phyloP scores from a whole-genome alignment of 1,284 basidiomycete genomes.

The Ustilago bromivora region DNA sequence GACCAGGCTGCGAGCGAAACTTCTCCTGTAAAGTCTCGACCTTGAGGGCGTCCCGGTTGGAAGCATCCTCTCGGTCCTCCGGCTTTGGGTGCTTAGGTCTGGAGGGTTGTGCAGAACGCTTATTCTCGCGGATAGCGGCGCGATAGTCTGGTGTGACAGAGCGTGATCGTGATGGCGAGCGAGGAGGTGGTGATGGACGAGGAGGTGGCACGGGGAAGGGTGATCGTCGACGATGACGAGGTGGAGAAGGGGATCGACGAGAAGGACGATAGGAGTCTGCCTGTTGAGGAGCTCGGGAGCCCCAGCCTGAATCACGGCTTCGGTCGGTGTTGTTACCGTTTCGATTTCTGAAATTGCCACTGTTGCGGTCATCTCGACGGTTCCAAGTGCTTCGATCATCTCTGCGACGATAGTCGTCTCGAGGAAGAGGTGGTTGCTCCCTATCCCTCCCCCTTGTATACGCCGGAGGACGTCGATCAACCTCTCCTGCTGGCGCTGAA shows the following conservation, averaged over 20 bases:
- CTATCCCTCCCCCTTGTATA: slow-evolving; percentile 7
- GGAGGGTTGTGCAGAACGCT: slow-evolving; percentile 10
- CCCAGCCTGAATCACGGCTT: slow-evolving; percentile 69
- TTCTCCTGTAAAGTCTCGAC: neutral
- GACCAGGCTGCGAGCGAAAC: neutral
- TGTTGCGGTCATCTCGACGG: slow-evolving; percentile 5
- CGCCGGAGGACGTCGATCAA: slow-evolving; percentile 20
- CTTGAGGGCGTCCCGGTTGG: neutral
- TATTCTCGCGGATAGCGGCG: slow-evolving; percentile 8
- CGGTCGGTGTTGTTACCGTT: slow-evolving; percentile 71
- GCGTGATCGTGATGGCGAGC: slow-evolving; percentile 19
- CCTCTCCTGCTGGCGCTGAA: neutral
- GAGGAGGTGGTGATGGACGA: slow-evolving; percentile 2
- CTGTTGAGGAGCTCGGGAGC: slow-evolving; percentile 10
- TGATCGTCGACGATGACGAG: slow-evolving; percentile 11
- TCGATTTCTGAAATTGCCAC: neutral
- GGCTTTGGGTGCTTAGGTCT: neutral
- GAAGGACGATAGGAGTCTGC: slow-evolving; percentile 9
- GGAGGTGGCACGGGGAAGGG: slow-evolving; percentile 14
- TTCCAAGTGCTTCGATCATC: slow-evolving; percentile 3
- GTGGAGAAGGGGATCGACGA: slow-evolving; percentile 14
- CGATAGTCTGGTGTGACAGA: slow-evolving; percentile 51
- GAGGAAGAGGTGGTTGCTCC: neutral
- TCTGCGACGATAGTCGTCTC: slow-evolving; percentile 11
- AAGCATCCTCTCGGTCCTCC: neutral